phyloP scores from a whole-genome alignment of 352 stramenopile genomes.

The Plasmopara halstedii region DNA sequence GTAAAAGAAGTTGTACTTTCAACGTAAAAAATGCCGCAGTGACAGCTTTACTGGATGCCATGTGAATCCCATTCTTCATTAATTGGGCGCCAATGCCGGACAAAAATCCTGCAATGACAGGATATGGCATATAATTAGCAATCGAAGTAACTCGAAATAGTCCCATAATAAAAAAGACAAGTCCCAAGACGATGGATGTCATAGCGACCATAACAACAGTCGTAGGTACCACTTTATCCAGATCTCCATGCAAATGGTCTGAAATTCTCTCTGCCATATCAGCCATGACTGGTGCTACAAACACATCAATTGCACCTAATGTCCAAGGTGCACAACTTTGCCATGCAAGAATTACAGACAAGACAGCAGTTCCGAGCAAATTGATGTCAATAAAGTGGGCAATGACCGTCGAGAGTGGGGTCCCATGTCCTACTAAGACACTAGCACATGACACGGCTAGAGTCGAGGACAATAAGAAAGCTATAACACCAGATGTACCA shows the following conservation, averaged over 20 bases:
- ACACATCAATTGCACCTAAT: conserved; percentile 70
- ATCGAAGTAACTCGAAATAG: conserved; percentile 64
- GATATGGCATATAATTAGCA: conserved; percentile 81
- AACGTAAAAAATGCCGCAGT: conserved; percentile 46
- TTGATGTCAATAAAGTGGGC: conserved; percentile 83
- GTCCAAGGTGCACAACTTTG: conserved; percentile 69
- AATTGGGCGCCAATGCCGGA: conserved; percentile 71
- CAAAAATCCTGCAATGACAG: conserved; percentile 75
- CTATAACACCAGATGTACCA: conserved; percentile 64
- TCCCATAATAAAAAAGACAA: conserved; percentile 65
- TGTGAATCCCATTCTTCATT: conserved; percentile 76
- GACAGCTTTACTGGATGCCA: conserved; percentile 54
- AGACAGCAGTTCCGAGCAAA: conserved; percentile 55
- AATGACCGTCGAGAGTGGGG: conserved; percentile 48
- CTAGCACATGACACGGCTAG: conserved; percentile 73
- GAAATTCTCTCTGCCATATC: conserved; percentile 72
- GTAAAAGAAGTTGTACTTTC: conserved; percentile 43
- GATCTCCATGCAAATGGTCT: conserved; percentile 41
- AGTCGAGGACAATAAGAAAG: conserved; percentile 70
- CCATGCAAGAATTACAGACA: conserved; percentile 69
- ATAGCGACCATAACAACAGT: conserved; percentile 65
- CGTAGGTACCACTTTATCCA: conserved; percentile 58
- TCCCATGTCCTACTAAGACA: conserved; percentile 64
- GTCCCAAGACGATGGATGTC: conserved; percentile 52
- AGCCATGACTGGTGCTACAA: conserved; percentile 66